phyloP scores from a whole-genome alignment of 495 filamentous ascomycete genomes.

The Opeltia flavorubescens region DNA sequence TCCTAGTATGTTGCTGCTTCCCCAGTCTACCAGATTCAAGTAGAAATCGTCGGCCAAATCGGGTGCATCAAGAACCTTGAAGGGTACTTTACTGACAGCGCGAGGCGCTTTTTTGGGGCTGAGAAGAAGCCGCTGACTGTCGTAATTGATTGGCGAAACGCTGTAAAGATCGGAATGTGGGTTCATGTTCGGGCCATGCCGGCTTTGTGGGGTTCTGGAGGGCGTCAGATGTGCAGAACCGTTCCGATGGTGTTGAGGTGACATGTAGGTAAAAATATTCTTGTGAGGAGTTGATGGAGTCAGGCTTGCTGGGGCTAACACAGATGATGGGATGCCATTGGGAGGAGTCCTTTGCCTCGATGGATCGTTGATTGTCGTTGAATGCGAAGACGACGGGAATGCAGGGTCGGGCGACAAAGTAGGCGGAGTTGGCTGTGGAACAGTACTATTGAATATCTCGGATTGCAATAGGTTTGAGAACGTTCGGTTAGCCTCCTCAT shows the following conservation, averaged over 20 bases:
- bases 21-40: constrained; percentile 94
- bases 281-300: constrained; percentile 94
- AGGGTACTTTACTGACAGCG: constrained; percentile 87
- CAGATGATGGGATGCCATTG: constrained; percentile 40
- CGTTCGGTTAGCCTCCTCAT: constrained; percentile 84
- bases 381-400: constrained; percentile 36
- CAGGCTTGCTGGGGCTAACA: constrained; percentile 50
- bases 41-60: constrained; percentile 97
- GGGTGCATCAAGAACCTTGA: constrained; percentile 93
- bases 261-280: constrained; percentile 88
- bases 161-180: constrained; percentile 85
- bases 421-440: constrained; percentile 67
- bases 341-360: constrained; percentile 74
- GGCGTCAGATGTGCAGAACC: constrained; percentile 67
- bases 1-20: constrained; percentile 82
- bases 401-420: constrained; percentile 49
- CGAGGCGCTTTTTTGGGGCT: constrained; percentile 77
- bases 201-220: constrained; percentile 75
- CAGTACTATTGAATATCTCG: constrained; percentile 78
- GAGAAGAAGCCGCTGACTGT: constrained; percentile 80
- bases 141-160: constrained; percentile 76
- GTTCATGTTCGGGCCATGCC: constrained; percentile 74
- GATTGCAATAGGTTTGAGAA: constrained; percentile 79
- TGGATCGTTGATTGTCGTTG: constrained; percentile 46
- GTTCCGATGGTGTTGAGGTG: constrained; percentile 51